Evolutionary conservation across 2,329 filamentous ascomycete species (phyloP).

Genomic region (Aureobasidium namibiae): DNA sequence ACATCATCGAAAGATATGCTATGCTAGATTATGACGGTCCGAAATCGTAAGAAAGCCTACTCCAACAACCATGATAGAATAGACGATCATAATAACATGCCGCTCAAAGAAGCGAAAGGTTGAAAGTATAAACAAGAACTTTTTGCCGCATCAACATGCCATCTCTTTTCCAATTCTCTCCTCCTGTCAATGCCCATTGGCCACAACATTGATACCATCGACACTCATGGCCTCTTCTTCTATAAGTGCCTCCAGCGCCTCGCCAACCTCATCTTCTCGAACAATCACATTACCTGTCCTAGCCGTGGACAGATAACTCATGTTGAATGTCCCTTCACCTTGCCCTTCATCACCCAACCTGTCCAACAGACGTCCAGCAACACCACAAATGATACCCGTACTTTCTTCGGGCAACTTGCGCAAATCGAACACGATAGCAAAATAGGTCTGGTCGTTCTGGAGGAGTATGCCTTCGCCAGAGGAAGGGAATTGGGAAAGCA

Average conservation of each 20-base stretch:
- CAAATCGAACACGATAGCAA: conserved; percentile 85
- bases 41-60: not conserved
- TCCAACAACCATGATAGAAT: not conserved
- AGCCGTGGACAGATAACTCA: conserved; percentile 86
- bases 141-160: not conserved
- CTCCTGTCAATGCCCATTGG: not conserved
- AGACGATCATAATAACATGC: not conserved
- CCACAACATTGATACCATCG: not conserved
- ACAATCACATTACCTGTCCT: conserved; percentile 85
- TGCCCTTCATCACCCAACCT: conserved; percentile 42
- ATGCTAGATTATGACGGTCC: not conserved
- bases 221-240: conserved; percentile 17
- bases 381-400: conserved; percentile 90
- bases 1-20: not conserved
- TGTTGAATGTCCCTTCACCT: conserved; percentile 48
- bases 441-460: conserved; percentile 59
- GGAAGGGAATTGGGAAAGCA: conserved; percentile 48
- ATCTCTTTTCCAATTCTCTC: not conserved
- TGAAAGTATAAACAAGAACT: not conserved
- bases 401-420: conserved; percentile 73
- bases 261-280: conserved; percentile 61
- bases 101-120: not conserved
- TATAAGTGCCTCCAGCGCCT: conserved; percentile 62
- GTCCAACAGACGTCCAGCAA: conserved; percentile 73
- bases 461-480: conserved; percentile 56